Evolutionary conservation across 2,329 filamentous ascomycete species (phyloP), one percentile per base, ranked within the genome.

Genomic region (Gremmenia infestans): DNA sequence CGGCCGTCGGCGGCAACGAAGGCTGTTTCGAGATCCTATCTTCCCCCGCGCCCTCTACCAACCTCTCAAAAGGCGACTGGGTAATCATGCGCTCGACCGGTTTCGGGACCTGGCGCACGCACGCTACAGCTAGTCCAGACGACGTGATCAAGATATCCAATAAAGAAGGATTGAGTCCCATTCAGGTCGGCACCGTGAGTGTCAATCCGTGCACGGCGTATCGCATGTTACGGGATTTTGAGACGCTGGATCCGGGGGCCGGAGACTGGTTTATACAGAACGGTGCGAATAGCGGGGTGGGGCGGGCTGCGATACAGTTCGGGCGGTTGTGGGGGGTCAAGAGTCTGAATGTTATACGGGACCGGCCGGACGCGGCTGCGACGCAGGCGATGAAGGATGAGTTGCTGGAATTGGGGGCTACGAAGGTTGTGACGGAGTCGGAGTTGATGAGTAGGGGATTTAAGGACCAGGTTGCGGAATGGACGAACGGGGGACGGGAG

Each of bases 221-320:
- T 74, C 84, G 92, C 53, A 95, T 99, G 86, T 80, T 99, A 56
- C 84, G 85, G 55, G 89, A 93, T 70, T 97, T 93, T 68, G 84
- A 74, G 4, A 49, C 35, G 15, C 32, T 57, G 25, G 69, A 76
- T 4, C 72, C 86, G 68, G 69, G 80, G 54, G 81, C 84, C n/a
- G 89, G 92, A 53, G 87, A 95, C 55, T 99, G 93, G 92, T 90
- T 97, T 69, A 85, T 99, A 48, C 94, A 99, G 74, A 99, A 99
- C 71, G 94, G 93, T 7, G 94, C 93, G 40, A 99, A 99, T 73
- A 91, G 86, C 43, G 94, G 91, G 11, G 94, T 99, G 15, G 94
- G 94, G 1, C 79, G 94, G 40, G 89, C 92, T 2, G 93, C 91
- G 11, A 94, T 97, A 62, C 94, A 99, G 74, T 78, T 99, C 1